Percentiles rank a stretch among this genome's conserved stretches.
These are phyloP conservation scores for Rosellinia necatrix DNA, from an alignment of 2,329 filamentous ascomycete genomes.

Conservation along the genomic window DNA sequence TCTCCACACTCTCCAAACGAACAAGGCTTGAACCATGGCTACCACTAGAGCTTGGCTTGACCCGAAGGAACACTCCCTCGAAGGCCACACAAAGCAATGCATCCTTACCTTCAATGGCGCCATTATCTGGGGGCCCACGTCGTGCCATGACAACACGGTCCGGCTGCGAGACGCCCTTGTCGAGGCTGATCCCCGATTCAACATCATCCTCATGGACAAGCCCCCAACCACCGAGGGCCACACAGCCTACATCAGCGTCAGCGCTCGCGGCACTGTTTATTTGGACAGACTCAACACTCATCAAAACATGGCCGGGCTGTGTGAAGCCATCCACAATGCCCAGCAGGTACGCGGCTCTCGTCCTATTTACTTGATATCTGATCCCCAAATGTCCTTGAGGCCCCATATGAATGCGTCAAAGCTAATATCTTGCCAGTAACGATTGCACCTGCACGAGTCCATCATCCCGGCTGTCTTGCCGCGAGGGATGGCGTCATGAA, in stretches of 20 bases:
- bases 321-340: neutral
- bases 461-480: no score
- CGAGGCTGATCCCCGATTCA: neutral
- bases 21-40: no score
- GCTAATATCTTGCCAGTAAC: no score
- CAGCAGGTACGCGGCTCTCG: no score
- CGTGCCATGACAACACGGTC: neutral
- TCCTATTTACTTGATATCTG: no score
- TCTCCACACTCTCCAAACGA: no score
- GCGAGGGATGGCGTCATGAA: no score
- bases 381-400: no score
- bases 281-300: neutral
- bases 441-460: no score
- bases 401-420: no score
- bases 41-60: no score
- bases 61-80: no score
- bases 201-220: neutral
- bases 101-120: neutral
- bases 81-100: neutral
- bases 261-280: neutral
- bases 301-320: constrained; percentile 3
- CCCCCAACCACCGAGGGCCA: neutral
- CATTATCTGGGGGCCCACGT: neutral
- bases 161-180: neutral
- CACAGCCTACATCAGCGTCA: neutral